phyloP scores from a whole-genome alignment of 305 asterid species.

The Fraxinus ornus region DNA sequence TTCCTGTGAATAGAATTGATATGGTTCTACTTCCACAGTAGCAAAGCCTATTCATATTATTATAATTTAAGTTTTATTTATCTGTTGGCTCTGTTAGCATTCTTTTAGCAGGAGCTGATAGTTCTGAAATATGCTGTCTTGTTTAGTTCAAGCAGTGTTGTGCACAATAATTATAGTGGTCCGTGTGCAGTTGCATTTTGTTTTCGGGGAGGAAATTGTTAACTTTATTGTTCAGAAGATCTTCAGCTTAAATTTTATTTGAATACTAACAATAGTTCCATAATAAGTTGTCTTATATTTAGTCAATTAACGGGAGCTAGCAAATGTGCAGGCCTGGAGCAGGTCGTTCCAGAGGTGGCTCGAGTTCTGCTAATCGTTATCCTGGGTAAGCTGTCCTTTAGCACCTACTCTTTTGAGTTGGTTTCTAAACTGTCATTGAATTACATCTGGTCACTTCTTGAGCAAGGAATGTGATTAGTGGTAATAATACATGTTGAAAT shows the following conservation, averaged over 20 bases:
- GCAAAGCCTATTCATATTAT: neutral
- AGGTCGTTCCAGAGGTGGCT: slow-evolving; percentile 54
- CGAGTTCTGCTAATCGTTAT: slow-evolving; percentile 39
- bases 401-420: neutral
- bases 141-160: neutral
- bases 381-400: slow-evolving; percentile 42
- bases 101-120: neutral
- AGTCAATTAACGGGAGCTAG: neutral
- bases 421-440: neutral
- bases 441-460: neutral
- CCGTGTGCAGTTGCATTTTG: neutral
- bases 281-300: neutral
- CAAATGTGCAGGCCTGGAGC: slow-evolving; percentile 52
- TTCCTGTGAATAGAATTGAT: neutral
- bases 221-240: neutral
- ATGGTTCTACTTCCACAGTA: neutral
- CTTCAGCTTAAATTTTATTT: neutral
- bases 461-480: neutral
- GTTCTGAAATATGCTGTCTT: neutral
- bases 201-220: neutral
- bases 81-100: neutral
- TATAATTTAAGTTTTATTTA: neutral
- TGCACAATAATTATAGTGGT: neutral
- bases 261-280: neutral
- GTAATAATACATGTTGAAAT: neutral